A percentile compares a stretch with the other conserved stretches of the same genome.
phyloP scores from a whole-genome alignment of 2,329 filamentous ascomycete species.

The Nothophoma quercina region DNA sequence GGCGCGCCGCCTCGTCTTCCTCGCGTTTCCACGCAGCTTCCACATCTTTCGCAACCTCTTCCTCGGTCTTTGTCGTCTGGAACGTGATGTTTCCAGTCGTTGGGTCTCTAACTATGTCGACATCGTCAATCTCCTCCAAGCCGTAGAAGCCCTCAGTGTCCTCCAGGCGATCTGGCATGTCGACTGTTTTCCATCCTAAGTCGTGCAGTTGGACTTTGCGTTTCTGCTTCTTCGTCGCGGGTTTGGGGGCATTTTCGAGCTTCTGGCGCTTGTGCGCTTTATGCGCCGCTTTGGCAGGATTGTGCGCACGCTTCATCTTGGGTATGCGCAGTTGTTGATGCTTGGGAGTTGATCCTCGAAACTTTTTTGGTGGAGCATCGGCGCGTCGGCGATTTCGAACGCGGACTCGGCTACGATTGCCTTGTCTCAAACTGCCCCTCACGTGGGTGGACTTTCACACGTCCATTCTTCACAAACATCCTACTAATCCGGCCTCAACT shows the following conservation, averaged over 20 bases:
- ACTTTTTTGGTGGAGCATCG: slow-evolving; percentile 34
- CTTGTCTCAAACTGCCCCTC: slow-evolving; percentile 26
- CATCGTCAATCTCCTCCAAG: slow-evolving; percentile 88
- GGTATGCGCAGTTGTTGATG: slow-evolving; percentile 3
- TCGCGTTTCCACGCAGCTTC: slow-evolving; percentile 32
- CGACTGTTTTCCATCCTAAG: slow-evolving; percentile 69
- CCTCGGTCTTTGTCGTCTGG: slow-evolving; percentile 40
- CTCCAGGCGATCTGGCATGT: slow-evolving; percentile 76
- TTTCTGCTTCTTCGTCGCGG: slow-evolving; percentile 30
- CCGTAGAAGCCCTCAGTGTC: slow-evolving; percentile 95
- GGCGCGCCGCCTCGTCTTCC: slow-evolving; percentile 28
- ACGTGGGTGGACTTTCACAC: slow-evolving; percentile 27
- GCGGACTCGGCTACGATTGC: slow-evolving; percentile 34
- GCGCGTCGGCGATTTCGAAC: slow-evolving; percentile 34
- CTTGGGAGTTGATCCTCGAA: slow-evolving; percentile 7
- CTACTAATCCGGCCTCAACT: no score
- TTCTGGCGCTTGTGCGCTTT: slow-evolving; percentile 56
- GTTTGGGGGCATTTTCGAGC: slow-evolving; percentile 35
- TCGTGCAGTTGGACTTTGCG: slow-evolving; percentile 56
- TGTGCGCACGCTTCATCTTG: slow-evolving; percentile 49
- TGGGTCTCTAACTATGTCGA: slow-evolving; percentile 75
- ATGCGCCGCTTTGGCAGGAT: slow-evolving; percentile 48
- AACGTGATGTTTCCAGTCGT: slow-evolving; percentile 60
- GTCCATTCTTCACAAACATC: background rate
- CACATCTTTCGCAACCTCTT: slow-evolving; percentile 32